These are phyloP conservation scores for Stevia rebaudiana DNA, from an alignment of 140 eudicot species.

Conservation along the genomic window DNA sequence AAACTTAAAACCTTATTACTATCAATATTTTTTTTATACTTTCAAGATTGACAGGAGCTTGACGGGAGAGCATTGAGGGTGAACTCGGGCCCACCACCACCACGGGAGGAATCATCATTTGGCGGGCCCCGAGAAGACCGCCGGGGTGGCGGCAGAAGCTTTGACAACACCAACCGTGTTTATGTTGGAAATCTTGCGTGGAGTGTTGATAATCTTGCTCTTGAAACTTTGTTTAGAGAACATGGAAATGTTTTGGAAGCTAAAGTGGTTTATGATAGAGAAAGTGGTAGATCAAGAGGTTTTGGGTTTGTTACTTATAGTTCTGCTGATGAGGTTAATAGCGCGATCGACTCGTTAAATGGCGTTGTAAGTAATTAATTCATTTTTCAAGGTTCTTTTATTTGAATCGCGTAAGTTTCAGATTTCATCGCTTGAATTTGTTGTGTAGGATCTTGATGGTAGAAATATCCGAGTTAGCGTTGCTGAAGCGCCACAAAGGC, in stretches of 20 bases:
- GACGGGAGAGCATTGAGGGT: constrained; percentile 78
- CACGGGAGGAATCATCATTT: constrained; percentile 49
- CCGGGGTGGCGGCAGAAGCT: constrained; percentile 41
- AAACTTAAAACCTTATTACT: background rate
- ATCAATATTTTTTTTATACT: background rate
- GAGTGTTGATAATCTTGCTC: constrained; percentile 77
- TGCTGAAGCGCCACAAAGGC: constrained; percentile 66
- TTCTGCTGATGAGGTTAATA: constrained; percentile 72
- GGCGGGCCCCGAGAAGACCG: constrained; percentile 48
- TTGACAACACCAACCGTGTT: constrained; percentile 55
- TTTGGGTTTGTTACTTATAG: constrained; percentile 87
- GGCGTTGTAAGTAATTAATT: constrained; percentile 61
- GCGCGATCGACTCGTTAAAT: constrained; percentile 67
- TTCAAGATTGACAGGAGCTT: constrained; percentile 52
- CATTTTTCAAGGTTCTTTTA: background rate
- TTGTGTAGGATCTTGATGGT: constrained; percentile 56
- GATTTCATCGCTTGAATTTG: background rate
- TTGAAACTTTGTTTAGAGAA: constrained; percentile 67
- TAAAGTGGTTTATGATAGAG: constrained; percentile 84
- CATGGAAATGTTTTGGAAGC: constrained; percentile 87
- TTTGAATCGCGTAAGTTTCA: background rate
- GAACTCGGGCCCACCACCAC: constrained; percentile 94
- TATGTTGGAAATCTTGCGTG: constrained; percentile 92
- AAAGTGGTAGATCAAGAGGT: constrained; percentile 93
- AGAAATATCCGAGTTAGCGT: constrained; percentile 62